These are phyloP conservation scores for Phoma sp. DNA, from an alignment of 2,329 filamentous ascomycete genomes.

Conservation along the genomic window DNA sequence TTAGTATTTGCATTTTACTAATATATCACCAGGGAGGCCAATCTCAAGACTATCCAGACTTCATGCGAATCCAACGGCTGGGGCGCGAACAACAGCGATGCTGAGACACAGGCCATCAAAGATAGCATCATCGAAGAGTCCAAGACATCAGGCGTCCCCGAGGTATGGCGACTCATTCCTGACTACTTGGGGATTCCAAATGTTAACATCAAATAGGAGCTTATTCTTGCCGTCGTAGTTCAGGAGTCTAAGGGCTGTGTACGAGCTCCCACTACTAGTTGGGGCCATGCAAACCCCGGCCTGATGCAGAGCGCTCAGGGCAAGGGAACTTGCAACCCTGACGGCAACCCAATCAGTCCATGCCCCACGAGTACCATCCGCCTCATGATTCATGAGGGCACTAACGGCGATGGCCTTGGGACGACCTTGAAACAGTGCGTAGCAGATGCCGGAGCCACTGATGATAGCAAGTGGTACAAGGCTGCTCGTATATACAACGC, in stretches of 20 bases:
- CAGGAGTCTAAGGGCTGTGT: constrained; percentile 59
- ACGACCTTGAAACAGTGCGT: constrained; percentile 54
- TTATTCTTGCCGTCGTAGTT: constrained; percentile 55
- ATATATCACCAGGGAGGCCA: constrained; percentile 37
- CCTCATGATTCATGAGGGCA: constrained; percentile 55
- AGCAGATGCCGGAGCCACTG: constrained; percentile 34
- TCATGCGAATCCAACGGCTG: constrained; percentile 47
- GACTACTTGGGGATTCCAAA: neutral
- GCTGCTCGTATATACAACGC: constrained; percentile 61
- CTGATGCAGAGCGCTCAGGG: constrained; percentile 55
- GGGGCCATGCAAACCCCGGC: constrained; percentile 54
- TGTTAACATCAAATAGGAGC: constrained; percentile 32
- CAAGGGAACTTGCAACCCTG: constrained; percentile 39
- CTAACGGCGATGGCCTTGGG: constrained; percentile 51
- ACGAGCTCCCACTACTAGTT: constrained; percentile 53
- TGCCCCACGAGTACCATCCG: constrained; percentile 50
- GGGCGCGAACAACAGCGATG: constrained; percentile 48
- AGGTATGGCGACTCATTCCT: constrained; percentile 49
- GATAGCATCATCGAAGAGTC: constrained; percentile 46
- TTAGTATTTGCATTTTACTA: constrained; percentile 1
- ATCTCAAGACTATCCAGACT: constrained; percentile 43
- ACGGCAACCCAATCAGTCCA: constrained; percentile 49
- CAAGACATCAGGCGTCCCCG: constrained; percentile 42
- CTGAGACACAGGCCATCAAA: constrained; percentile 50
- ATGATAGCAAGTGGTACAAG: constrained; percentile 54